Evolutionary conservation across 768 basidiomycete genomes (phyloP).

Genomic region (Lactifluus rugatus): DNA sequence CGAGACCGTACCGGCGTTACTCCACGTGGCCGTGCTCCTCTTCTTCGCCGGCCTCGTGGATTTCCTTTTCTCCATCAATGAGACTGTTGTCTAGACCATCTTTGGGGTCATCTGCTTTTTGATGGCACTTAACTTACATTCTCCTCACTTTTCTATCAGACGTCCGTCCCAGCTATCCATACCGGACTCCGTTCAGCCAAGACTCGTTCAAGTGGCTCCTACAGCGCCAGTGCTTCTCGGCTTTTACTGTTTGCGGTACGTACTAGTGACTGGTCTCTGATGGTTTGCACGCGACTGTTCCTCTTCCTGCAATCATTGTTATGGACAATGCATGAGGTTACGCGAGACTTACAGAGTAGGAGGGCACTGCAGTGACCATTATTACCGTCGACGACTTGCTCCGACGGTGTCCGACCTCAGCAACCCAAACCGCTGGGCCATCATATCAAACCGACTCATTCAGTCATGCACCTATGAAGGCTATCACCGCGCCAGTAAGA

Average conservation of each 20-base stretch:
- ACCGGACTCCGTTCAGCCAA: conserved; percentile 5
- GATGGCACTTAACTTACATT: neutral
- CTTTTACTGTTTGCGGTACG: neutral
- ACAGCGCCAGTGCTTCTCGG: neutral
- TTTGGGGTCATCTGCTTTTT: too few relatives aligned
- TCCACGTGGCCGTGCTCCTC: conserved; percentile 6
- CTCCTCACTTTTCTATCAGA: too few relatives aligned
- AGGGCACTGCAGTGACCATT: neutral
- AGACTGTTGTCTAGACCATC: neutral
- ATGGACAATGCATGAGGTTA: conserved; percentile 3
- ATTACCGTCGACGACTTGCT: neutral
- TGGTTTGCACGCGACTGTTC: neutral
- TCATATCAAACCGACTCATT: neutral
- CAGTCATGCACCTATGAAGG: neutral
- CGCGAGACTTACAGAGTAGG: neutral
- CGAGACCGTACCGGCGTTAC: neutral
- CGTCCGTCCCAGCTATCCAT: conserved; percentile 2
- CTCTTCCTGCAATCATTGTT: neutral
- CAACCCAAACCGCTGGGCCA: too few relatives aligned
- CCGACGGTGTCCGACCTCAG: too few relatives aligned
- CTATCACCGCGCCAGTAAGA: neutral
- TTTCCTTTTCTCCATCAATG: conserved; percentile 8
- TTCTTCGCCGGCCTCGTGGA: conserved; percentile 7
- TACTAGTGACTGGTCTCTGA: neutral
- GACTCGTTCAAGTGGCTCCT: neutral